phyloP scores from a whole-genome alignment of 176 grass and related monocot species.

The Rhynchospora pubera region DNA sequence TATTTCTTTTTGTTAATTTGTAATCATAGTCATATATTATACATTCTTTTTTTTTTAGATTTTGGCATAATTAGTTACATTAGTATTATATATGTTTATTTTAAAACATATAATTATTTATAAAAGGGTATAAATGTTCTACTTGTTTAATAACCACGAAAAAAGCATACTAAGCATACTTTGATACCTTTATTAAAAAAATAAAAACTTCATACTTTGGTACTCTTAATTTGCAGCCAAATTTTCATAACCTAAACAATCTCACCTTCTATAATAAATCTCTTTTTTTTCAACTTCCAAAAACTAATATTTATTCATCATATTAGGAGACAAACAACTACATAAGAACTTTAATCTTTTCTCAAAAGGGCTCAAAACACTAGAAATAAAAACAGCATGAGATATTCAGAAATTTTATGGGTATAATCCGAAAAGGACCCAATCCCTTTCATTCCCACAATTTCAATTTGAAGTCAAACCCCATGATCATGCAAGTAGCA shows the following conservation, averaged over 20 bases:
- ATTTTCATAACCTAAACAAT: neutral
- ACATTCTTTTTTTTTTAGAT: too few relatives aligned
- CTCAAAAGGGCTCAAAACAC: neutral
- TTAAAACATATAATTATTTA: too few relatives aligned
- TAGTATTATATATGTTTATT: too few relatives aligned
- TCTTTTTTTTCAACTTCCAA: neutral
- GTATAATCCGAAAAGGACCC: neutral
- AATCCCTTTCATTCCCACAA: neutral
- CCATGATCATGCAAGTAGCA: neutral
- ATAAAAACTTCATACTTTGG: neutral
- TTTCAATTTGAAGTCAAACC: neutral
- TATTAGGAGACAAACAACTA: neutral
- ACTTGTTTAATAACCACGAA: too few relatives aligned
- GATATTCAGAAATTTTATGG: neutral
- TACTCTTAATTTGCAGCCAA: neutral
- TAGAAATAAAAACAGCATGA: neutral
- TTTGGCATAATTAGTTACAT: too few relatives aligned
- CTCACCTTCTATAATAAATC: neutral
- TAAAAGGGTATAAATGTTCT: too few relatives aligned
- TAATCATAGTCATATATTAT: too few relatives aligned
- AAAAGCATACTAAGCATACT: neutral
- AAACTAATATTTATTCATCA: neutral
- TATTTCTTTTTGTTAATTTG: too few relatives aligned
- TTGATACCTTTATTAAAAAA: neutral
- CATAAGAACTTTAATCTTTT: neutral